A percentile compares a stretch with the other conserved stretches of the same genome.
Evolutionary conservation across 75 land plant genomes (phyloP).

Genomic region (Pinus albicaulis): DNA sequence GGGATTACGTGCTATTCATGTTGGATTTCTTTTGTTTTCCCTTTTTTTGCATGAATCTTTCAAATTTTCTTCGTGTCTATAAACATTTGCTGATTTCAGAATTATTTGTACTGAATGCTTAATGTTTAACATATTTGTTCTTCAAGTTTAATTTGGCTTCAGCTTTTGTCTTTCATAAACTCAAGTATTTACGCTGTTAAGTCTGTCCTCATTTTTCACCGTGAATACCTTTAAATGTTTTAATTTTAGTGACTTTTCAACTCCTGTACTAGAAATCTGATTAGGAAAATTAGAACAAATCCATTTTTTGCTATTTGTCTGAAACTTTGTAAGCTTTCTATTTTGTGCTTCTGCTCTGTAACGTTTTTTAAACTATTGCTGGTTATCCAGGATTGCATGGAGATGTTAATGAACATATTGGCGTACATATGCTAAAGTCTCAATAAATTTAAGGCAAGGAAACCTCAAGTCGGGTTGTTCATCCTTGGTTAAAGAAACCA

Average conservation of each 20-base stretch:
- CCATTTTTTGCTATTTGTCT: background rate
- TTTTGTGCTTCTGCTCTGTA: constrained; percentile 1
- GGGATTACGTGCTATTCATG: background rate
- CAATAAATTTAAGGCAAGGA: background rate
- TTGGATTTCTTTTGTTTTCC: background rate
- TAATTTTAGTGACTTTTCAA: background rate
- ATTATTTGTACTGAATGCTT: background rate
- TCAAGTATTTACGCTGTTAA: background rate
- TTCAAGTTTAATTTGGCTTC: background rate
- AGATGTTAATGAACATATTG: background rate
- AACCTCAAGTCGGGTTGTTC: background rate
- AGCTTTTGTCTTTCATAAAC: background rate
- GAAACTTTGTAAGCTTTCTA: background rate
- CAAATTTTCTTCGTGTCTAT: background rate
- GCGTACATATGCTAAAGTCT: background rate
- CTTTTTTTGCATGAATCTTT: background rate
- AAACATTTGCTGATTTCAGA: background rate
- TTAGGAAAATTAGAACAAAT: background rate
- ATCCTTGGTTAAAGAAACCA: background rate
- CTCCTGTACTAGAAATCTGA: background rate
- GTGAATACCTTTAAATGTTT: background rate
- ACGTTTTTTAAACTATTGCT: background rate
- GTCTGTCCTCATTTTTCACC: background rate
- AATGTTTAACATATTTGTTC: background rate
- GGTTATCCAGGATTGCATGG: background rate